These are phyloP conservation scores for Fusarium sp. DNA, from an alignment of 2,329 filamentous ascomycete species.

Conservation along the genomic window DNA sequence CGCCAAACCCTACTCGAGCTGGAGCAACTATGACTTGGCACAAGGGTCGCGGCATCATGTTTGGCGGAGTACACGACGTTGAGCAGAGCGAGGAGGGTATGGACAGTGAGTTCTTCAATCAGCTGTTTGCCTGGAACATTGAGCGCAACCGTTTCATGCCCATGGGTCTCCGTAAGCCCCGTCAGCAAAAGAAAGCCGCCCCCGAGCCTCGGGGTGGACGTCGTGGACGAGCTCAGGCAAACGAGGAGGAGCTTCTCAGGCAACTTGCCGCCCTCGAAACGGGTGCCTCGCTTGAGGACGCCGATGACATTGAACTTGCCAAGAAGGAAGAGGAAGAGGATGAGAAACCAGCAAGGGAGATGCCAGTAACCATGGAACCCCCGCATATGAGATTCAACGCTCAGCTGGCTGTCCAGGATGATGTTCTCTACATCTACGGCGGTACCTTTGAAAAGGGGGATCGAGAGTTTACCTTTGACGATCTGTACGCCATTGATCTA, in stretches of 20 bases:
- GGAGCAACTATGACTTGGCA: constrained; percentile 95
- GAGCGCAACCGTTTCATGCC: constrained; percentile 97
- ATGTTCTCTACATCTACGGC: constrained; percentile 93
- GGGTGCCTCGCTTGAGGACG: constrained; percentile 71
- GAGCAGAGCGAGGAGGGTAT: constrained; percentile 94
- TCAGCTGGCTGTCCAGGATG: constrained; percentile 89
- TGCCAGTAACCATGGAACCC: constrained; percentile 80
- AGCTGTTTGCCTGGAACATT: constrained; percentile 91
- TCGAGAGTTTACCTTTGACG: constrained; percentile 94
- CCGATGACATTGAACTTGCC: constrained; percentile 62
- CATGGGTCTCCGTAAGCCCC: constrained; percentile 79
- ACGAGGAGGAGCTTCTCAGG: constrained; percentile 88
- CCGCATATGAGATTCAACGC: constrained; percentile 94
- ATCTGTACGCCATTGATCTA: constrained; percentile 93
- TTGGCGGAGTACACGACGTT: constrained; percentile 94
- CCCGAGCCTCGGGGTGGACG: constrained; percentile 66
- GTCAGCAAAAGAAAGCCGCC: constrained; percentile 70
- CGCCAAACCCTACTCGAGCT: constrained; percentile 84
- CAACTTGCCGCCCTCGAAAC: constrained; percentile 89
- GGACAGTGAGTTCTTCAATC: constrained; percentile 97
- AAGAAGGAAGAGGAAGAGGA: constrained; percentile 66
- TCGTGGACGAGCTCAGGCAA: constrained; percentile 83
- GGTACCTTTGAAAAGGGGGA: constrained; percentile 97
- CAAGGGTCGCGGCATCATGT: constrained; percentile 91
- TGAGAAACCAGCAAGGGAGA: constrained; percentile 69